These are phyloP conservation scores for Castanea crenata DNA, from an alignment of 306 rosid genomes.

Conservation along the genomic window DNA sequence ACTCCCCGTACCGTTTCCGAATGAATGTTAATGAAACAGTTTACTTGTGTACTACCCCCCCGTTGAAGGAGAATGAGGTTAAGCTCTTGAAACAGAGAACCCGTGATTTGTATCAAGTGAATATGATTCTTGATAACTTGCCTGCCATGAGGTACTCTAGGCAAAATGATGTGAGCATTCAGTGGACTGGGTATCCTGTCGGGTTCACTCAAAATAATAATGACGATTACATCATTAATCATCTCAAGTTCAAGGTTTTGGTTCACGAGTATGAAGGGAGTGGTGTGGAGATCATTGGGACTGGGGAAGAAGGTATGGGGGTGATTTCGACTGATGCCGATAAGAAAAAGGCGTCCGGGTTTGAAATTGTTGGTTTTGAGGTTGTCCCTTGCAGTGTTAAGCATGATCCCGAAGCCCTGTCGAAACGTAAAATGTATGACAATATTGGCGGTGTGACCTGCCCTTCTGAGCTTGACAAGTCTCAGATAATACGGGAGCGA, in stretches of 20 bases:
- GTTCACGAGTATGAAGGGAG: constrained; percentile 90
- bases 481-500: constrained; percentile 69
- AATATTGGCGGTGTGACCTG: constrained; percentile 40
- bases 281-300: constrained; percentile 74
- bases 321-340: constrained; percentile 62
- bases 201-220: constrained; percentile 61
- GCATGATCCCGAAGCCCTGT: constrained; percentile 55
- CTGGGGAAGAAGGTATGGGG: constrained; percentile 93
- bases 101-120: constrained; percentile 91
- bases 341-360: constrained; percentile 77
- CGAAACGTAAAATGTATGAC: constrained; percentile 42
- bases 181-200: constrained; percentile 96
- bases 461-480: constrained; percentile 62
- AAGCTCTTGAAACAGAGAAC: constrained; percentile 84
- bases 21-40: constrained; percentile 75
- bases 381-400: constrained; percentile 81
- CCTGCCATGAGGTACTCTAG: constrained; percentile 83
- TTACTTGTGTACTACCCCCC: constrained; percentile 63
- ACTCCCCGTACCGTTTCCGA: constrained; percentile 68
- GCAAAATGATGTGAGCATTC: constrained; percentile 75
- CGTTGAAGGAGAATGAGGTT: constrained; percentile 67
- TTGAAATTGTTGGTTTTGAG: constrained; percentile 92
- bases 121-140: constrained; percentile 91
- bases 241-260: constrained; percentile 78
- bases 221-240: constrained; percentile 85